A percentile compares a stretch with the other conserved stretches of the same genome.
Conservation (phyloP, 805 yeast species). For the Metschnikowia continentalis region DNA sequence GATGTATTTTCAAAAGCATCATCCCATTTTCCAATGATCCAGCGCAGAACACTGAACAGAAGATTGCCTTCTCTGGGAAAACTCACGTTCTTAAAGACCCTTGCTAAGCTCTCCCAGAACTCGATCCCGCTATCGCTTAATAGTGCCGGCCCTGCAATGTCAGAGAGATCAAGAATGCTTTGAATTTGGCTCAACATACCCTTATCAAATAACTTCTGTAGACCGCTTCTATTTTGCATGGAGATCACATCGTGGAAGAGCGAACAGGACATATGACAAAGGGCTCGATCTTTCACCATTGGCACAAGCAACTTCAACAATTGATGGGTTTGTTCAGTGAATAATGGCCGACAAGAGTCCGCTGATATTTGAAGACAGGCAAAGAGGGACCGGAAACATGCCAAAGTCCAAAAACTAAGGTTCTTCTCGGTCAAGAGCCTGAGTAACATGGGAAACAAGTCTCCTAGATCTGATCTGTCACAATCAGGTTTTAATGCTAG, state of each 20-base stretch:
- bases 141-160: constrained; percentile 55
- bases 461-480: background rate
- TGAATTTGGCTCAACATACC: constrained; percentile 45
- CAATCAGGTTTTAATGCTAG: background rate
- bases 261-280: constrained; percentile 29
- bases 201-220: constrained; percentile 29
- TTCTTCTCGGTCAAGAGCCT: constrained; percentile 5
- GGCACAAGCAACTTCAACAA: constrained; percentile 34
- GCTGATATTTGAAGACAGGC: background rate
- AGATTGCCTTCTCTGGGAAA: constrained; percentile 25
- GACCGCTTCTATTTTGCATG: constrained; percentile 6
- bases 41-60: constrained; percentile 35
- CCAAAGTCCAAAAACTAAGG: constrained; percentile 24
- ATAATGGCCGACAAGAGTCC: background rate
- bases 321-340: constrained; percentile 13
- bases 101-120: constrained; percentile 23
- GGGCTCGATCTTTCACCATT: constrained; percentile 27
- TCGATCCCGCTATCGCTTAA: background rate
- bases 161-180: constrained; percentile 49
- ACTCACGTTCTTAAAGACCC: constrained; percentile 31
- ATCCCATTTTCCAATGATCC: constrained; percentile 51
- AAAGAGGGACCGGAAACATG: constrained; percentile 14
- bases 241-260: constrained; percentile 19
- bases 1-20: background rate
- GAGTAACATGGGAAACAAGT: background rate